Conservation (phyloP, 768 basidiomycete genomes). For the Dioszegia aurantiaca region DNA sequence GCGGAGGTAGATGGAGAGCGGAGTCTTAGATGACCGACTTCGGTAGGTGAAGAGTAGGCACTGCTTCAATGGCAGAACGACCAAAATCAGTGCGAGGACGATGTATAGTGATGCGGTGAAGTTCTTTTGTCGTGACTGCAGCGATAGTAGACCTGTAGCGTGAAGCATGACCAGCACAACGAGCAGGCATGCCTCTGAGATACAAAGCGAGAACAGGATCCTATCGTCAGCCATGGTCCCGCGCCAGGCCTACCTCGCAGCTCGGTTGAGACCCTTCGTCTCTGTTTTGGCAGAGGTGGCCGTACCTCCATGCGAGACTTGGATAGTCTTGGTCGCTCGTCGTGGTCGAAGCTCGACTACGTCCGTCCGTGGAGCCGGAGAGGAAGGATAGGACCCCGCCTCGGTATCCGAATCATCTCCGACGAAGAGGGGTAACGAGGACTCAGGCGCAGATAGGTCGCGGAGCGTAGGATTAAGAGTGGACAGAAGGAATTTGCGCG, state of each 20-base stretch:
- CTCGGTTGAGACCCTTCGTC: slow-evolving; percentile 38
- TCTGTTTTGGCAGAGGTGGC: slow-evolving; percentile 22
- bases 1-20: slow-evolving; percentile 35
- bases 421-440: background rate
- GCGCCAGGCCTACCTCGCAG: slow-evolving; percentile 37
- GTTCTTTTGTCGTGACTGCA: slow-evolving; percentile 40
- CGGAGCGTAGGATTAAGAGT: slow-evolving; percentile 44
- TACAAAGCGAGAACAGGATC: slow-evolving; percentile 44
- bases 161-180: slow-evolving; percentile 49
- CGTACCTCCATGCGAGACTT: background rate
- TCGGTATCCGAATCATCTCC: background rate
- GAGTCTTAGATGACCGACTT: slow-evolving; percentile 19
- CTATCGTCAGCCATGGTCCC: slow-evolving; percentile 18
- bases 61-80: slow-evolving; percentile 47
- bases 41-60: slow-evolving; percentile 49
- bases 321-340: slow-evolving; percentile 31
- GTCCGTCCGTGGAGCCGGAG: background rate
- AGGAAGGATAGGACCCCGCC: too few species aligned
- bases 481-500: slow-evolving; percentile 32
- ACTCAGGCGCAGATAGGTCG: slow-evolving; percentile 38
- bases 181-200: slow-evolving; percentile 45
- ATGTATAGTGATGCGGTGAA: slow-evolving; percentile 48
- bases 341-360: background rate
- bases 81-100: slow-evolving; percentile 45
- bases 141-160: slow-evolving; percentile 41